Conservation (phyloP, 108 stramenopile species). For the Mediolabrus comicus region DNA sequence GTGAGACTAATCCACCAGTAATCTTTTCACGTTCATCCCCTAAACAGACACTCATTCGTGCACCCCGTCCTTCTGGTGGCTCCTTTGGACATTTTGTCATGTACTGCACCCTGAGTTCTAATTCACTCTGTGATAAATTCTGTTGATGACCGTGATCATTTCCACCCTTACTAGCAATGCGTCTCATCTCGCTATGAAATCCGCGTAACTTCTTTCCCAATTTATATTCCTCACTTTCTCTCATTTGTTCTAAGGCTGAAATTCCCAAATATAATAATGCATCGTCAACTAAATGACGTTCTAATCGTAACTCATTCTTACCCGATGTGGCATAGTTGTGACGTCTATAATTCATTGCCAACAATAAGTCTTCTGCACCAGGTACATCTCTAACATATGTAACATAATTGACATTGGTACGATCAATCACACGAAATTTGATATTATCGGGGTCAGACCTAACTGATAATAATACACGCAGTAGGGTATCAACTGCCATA, state of each 20-base stretch:
- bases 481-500: constrained; percentile 73
- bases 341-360: constrained; percentile 74
- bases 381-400: constrained; percentile 54
- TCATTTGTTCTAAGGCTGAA: constrained; percentile 72
- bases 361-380: constrained; percentile 74
- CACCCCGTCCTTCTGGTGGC: constrained; percentile 60
- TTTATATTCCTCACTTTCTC: constrained; percentile 57
- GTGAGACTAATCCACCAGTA: constrained; percentile 30
- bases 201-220: constrained; percentile 45
- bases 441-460: constrained; percentile 46
- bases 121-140: constrained; percentile 24
- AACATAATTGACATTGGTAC: constrained; percentile 53
- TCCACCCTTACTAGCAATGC: constrained; percentile 32
- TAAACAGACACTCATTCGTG: constrained; percentile 45
- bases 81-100: constrained; percentile 67
- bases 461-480: constrained; percentile 51
- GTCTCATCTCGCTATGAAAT: constrained; percentile 40
- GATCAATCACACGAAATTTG: constrained; percentile 73
- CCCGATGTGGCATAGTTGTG: not conserved
- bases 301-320: constrained; percentile 47
- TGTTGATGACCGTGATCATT: not conserved
- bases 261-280: constrained; percentile 77
- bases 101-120: constrained; percentile 36
- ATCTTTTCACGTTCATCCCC: constrained; percentile 45
- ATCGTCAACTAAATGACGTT: constrained; percentile 59